These are phyloP conservation scores for Chytridium lagenaria DNA, from an alignment of 371 early-diverging fungal species.

Conservation along the genomic window DNA sequence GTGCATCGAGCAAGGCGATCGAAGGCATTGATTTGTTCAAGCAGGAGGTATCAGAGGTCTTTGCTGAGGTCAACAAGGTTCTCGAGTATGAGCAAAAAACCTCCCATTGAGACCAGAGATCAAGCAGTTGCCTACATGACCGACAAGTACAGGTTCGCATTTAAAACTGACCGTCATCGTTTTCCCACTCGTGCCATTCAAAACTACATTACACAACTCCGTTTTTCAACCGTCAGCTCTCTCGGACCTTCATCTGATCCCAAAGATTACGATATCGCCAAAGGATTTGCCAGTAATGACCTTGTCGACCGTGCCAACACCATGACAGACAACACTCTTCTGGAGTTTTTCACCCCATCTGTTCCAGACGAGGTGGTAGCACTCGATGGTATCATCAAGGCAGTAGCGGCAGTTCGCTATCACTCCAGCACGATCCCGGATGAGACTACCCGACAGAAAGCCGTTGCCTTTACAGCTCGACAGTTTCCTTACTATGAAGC, in stretches of 20 bases:
- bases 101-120: not conserved
- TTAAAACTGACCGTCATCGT: not conserved
- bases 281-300: not conserved
- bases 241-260: not conserved
- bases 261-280: not conserved
- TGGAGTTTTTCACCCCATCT: not conserved
- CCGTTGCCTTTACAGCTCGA: not conserved
- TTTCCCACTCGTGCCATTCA: not conserved
- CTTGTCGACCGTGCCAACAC: not conserved
- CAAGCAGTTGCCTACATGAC: not conserved
- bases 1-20: not conserved
- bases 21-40: not conserved
- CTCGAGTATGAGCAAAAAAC: not conserved
- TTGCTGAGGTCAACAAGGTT: not conserved
- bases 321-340: not conserved
- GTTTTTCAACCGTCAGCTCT: not conserved
- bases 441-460: not conserved
- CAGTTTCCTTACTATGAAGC: not conserved
- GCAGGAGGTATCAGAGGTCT: not conserved
- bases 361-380: not conserved
- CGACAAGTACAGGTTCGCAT: not conserved
- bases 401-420: not conserved
- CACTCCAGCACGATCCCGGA: not conserved
- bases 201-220: not conserved
- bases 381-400: not conserved